Base-by-base conservation (phyloP, 208 protist species). In the Trichomonas tenax region DNA sequence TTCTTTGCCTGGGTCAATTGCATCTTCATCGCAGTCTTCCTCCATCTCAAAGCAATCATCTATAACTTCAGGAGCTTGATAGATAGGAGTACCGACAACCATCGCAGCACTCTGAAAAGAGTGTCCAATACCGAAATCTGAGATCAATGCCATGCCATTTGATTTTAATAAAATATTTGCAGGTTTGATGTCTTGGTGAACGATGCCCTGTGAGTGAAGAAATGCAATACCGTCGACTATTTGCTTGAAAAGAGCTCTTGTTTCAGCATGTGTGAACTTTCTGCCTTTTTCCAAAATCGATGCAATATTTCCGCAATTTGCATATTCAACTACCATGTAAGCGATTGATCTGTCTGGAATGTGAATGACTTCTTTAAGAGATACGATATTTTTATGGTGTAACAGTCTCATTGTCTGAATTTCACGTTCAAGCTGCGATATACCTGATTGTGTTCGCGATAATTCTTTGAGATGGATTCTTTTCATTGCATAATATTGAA, bases 131-230 rank as follows among this genome's bases (percentile, higher is more conserved):
- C 86, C 86, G 34, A 93, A 93, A 38, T 93, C 86, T 34, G 86
- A 48, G 1, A 93, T 51, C 4, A 93, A 51, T 11, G 31, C 86
- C 9, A 0, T 93, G 23, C 86, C 86, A 51, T 93, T 36, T 58
- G 10, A 9, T 38, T 51, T 51, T 4, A 93, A 26, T 38, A 93
- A 93, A 58, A 93, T 93, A 51, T 93, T 93, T 48, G 23, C 15
- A 17, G 86, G 86, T 51, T 93, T 93, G 0, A 93, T 34, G 51
- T 93, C 86, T 93, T 93, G 86, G 46, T 93, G 86, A 48, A 93
- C 86, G 38, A 93, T 93, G 26, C 86, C 86, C 6, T 93, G 41
- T 38, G 23, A 34, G 15, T 93, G 86, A 11, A 93, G n/a, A 51
- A 34, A 93, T 17, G 14, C 41, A 38, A 93, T 44, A 51, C 44